These are phyloP conservation scores for Suillus alpinus DNA, from an alignment of 768 basidiomycete species.

Conservation along the genomic window DNA sequence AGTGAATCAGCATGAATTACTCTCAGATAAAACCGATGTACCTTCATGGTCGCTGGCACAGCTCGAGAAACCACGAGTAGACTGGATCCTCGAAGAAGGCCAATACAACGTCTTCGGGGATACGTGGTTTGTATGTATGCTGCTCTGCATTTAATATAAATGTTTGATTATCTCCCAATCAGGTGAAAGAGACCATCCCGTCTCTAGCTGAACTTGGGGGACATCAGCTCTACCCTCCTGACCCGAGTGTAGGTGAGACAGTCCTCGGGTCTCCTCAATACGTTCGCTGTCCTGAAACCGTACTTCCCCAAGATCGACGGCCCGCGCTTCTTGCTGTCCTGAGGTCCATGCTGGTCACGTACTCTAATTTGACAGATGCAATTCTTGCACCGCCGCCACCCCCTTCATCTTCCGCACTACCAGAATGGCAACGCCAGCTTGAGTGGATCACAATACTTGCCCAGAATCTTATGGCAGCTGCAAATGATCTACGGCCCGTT, in stretches of 20 bases:
- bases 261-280: not conserved
- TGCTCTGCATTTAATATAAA: slow-evolving; percentile 11
- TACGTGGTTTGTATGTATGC: slow-evolving; percentile 74
- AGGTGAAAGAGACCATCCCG: slow-evolving; percentile 83
- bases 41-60: slow-evolving; percentile 75
- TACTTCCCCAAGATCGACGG: slow-evolving; percentile 59
- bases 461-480: slow-evolving; percentile 87
- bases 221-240: slow-evolving; percentile 74
- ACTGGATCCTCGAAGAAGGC: slow-evolving; percentile 88
- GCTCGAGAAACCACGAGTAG: slow-evolving; percentile 83
- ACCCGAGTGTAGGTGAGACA: slow-evolving; percentile 61
- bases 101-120: slow-evolving; percentile 85
- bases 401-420: slow-evolving; percentile 39
- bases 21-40: slow-evolving; percentile 69
- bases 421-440: slow-evolving; percentile 72
- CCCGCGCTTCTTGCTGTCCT: slow-evolving; percentile 71
- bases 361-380: slow-evolving; percentile 69
- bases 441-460: slow-evolving; percentile 81
- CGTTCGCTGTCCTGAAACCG: slow-evolving; percentile 7
- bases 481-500: slow-evolving; percentile 85
- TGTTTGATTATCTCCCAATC: slow-evolving; percentile 9
- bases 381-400: slow-evolving; percentile 65
- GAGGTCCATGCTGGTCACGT: slow-evolving; percentile 75
- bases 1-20: slow-evolving; percentile 56
- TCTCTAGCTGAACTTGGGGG: slow-evolving; percentile 81